phyloP scores from a whole-genome alignment of 2,329 filamentous ascomycete genomes.

The Mycosphaerella sp. region DNA sequence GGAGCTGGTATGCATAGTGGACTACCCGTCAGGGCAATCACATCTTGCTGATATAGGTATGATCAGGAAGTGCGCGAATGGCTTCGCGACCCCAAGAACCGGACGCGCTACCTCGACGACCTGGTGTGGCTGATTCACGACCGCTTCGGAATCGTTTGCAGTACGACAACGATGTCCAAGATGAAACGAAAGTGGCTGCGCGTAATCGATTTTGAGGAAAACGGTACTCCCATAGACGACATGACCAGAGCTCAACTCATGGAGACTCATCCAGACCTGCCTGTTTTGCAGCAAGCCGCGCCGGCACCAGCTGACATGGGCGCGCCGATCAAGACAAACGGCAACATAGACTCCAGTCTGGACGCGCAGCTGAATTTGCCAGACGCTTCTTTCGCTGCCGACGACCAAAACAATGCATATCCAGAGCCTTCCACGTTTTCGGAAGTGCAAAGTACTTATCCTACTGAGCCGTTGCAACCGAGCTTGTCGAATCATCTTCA shows the following conservation, averaged over 20 bases:
- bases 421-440: constrained; percentile 5
- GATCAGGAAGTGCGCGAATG: constrained; percentile 30
- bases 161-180: constrained; percentile 33
- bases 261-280: constrained; percentile 28
- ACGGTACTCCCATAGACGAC: constrained; percentile 27
- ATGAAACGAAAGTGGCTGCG: constrained; percentile 33
- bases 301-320: constrained; percentile 3
- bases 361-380: constrained; percentile 6
- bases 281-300: constrained; percentile 15
- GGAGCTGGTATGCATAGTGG: constrained; percentile 25
- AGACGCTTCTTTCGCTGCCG: constrained; percentile 4
- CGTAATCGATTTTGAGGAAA: constrained; percentile 31
- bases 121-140: constrained; percentile 33
- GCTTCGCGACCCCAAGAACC: constrained; percentile 30
- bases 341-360: background rate
- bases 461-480: constrained; percentile 3
- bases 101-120: constrained; percentile 30
- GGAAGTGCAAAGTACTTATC: constrained; percentile 5
- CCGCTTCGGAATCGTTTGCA: constrained; percentile 31
- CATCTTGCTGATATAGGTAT: background rate
- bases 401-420: constrained; percentile 6
- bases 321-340: background rate
- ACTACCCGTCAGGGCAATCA: no score
- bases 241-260: constrained; percentile 19
- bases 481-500: constrained; percentile 4